These are phyloP conservation scores for Moesziomyces globuligerus DNA, from an alignment of 1,284 basidiomycete genomes.

Conservation along the genomic window DNA sequence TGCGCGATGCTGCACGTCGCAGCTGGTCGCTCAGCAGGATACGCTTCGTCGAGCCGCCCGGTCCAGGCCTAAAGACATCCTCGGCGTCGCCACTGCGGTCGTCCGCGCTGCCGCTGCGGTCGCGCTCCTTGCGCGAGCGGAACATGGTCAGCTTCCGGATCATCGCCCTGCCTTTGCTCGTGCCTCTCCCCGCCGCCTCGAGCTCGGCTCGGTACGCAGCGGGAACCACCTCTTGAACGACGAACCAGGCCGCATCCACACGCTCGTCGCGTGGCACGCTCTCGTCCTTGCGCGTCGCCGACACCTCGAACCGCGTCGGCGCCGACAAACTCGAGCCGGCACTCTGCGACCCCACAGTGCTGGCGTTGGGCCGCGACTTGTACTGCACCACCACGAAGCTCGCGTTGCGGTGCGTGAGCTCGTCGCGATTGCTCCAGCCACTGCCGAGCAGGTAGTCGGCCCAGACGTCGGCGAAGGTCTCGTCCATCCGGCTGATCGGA, in stretches of 20 bases:
- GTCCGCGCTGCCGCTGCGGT: slow-evolving; percentile 4
- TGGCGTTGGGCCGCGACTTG: slow-evolving; percentile 46
- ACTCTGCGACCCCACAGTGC: slow-evolving; percentile 44
- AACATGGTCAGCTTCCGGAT: slow-evolving; percentile 65
- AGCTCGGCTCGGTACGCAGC: slow-evolving; percentile 58
- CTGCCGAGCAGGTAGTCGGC: slow-evolving; percentile 63
- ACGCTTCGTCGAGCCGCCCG: slow-evolving; percentile 51
- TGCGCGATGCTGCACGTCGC: slow-evolving; percentile 13
- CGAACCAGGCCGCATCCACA: slow-evolving; percentile 63
- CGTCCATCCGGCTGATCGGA: slow-evolving; percentile 59
- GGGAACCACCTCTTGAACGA: slow-evolving; percentile 64
- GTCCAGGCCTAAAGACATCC: slow-evolving; percentile 50
- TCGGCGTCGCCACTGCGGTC: slow-evolving; percentile 12
- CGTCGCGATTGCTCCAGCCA: slow-evolving; percentile 66
- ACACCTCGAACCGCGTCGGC: slow-evolving; percentile 28
- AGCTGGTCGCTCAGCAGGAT: slow-evolving; percentile 49
- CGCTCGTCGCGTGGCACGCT: slow-evolving; percentile 39
- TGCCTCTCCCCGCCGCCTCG: slow-evolving; percentile 39
- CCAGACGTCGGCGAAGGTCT: slow-evolving; percentile 63
- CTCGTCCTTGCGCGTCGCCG: slow-evolving; percentile 21
- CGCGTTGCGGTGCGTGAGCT: slow-evolving; percentile 63
- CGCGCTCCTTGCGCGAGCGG: slow-evolving; percentile 28
- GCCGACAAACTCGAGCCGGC: slow-evolving; percentile 26
- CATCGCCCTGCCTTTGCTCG: slow-evolving; percentile 51
- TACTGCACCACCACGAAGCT: slow-evolving; percentile 66